Base-by-base conservation (phyloP, 1,284 basidiomycete genomes). In the Puccinia horiana region DNA sequence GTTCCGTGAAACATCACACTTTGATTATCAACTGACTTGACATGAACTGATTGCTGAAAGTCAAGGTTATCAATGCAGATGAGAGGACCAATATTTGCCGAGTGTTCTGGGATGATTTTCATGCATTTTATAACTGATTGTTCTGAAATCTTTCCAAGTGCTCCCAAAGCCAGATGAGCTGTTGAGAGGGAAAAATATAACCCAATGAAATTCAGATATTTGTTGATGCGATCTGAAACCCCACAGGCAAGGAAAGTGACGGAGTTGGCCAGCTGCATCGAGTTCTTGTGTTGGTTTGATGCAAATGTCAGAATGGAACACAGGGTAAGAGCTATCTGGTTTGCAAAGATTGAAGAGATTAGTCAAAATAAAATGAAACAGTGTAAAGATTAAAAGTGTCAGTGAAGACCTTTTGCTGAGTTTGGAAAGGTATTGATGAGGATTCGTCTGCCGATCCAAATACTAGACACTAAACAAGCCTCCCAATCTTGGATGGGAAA, bases 41-140 rank as follows among this genome's bases (percentile, higher is more conserved):
- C 12, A 52, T 72, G 69, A 2, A 72, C 44, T 9, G 11, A 18
- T 49, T 72, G 26, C 23, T 72, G 8, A 23, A 72, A 72, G 16
- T 72, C 69, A n/a, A 72, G 1, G 18, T 72, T 72, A 26, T 72
- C 47, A 35, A 72, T 49, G 29, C 69, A 72, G 8, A 72, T 32
- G 9, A 72, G n/a, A 3, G 69, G 69, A n/a, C n/a, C n/a, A n/a
- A n/a, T n/a, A n/a, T n/a, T n/a, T n/a, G n/a, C n/a, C n/a, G n/a
- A n/a, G n/a, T n/a, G n/a, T n/a, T n/a, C n/a, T n/a, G n/a, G 9
- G 2, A 12, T 9, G 52, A 44, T 23, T 2, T 6, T 2, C 35
- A 16, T 9, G 63, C 44, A 47, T 47, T 16, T 40, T 3, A 5
- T 67, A 37, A 14, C 20, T n/a, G 20, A 40, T 67, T 35, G 37